A percentile compares a stretch with the other conserved stretches of the same genome.
Conservation (phyloP, 257 asterid genomes). For the Thymus quinquecostatus region DNA sequence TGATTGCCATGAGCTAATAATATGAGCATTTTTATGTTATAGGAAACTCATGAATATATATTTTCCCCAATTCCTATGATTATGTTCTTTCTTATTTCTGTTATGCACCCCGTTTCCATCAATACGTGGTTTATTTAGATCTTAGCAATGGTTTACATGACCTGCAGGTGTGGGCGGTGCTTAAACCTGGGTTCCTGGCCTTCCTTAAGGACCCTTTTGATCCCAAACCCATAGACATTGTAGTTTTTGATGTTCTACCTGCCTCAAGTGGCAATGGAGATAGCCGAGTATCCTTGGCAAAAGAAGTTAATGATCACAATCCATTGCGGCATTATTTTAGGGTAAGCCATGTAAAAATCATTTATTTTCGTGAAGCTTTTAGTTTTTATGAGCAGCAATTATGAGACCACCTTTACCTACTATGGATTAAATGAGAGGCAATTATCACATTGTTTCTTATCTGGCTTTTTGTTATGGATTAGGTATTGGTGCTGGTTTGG, state of each 20-base stretch:
- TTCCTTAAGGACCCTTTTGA: constrained; percentile 90
- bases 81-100: constrained; percentile 19
- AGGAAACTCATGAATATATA: constrained; percentile 23
- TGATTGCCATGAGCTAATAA: constrained; percentile 23
- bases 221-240: constrained; percentile 76
- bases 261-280: constrained; percentile 84
- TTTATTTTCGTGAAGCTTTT: constrained; percentile 26
- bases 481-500: too few relatives aligned
- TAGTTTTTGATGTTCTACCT: constrained; percentile 93
- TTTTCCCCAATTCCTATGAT: constrained; percentile 17
- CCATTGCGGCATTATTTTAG: constrained; percentile 94
- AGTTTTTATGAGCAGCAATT: constrained; percentile 13
- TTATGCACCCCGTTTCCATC: constrained; percentile 12
- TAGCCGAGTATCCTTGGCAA: constrained; percentile 75
- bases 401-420: constrained; percentile 16
- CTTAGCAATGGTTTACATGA: neutral
- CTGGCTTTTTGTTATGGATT: too few relatives aligned
- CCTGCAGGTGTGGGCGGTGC: constrained; percentile 94
- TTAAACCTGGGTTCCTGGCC: constrained; percentile 97
- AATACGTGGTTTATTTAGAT: neutral
- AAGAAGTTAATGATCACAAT: constrained; percentile 86
- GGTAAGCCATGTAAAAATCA: constrained; percentile 50
- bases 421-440: neutral
- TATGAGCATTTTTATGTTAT: neutral
- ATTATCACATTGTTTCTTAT: too few relatives aligned